A percentile compares a stretch with the other conserved stretches of the same genome.
Evolutionary conservation across 805 yeast species (phyloP).

Genomic region (Wickerhamomyces hampshirensis): DNA sequence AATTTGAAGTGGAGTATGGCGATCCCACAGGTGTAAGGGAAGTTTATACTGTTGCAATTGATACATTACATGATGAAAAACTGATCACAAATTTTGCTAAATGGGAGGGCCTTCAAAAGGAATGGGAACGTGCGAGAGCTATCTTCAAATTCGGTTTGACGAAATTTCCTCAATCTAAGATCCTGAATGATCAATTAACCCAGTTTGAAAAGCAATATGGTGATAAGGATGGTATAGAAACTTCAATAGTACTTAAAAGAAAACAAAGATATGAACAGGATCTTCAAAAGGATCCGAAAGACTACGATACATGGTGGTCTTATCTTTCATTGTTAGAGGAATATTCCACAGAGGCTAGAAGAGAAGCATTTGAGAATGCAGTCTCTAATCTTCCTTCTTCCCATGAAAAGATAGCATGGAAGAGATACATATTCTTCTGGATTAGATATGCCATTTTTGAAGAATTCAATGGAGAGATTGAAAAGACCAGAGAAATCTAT

Average conservation of each 20-base stretch:
- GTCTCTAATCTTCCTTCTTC: constrained; percentile 34
- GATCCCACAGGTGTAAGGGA: constrained; percentile 45
- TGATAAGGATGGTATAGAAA: constrained; percentile 45
- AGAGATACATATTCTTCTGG: constrained; percentile 68
- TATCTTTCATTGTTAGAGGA: constrained; percentile 50
- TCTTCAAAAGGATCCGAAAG: constrained; percentile 42
- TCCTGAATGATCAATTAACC: constrained; percentile 30
- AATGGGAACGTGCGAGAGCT: constrained; percentile 57
- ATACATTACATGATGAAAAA: constrained; percentile 37
- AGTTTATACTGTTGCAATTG: constrained; percentile 65
- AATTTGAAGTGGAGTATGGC: constrained; percentile 59
- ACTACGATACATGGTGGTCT: constrained; percentile 84
- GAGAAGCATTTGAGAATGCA: constrained; percentile 41
- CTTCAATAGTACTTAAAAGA: constrained; percentile 49
- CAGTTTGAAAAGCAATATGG: constrained; percentile 68
- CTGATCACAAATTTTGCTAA: constrained; percentile 53
- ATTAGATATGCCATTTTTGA: constrained; percentile 56
- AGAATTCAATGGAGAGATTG: constrained; percentile 46
- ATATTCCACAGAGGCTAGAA: constrained; percentile 26
- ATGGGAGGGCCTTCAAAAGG: constrained; percentile 63
- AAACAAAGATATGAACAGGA: constrained; percentile 47
- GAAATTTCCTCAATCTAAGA: constrained; percentile 34
- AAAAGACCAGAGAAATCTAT: constrained; percentile 47
- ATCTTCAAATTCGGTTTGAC: constrained; percentile 50
- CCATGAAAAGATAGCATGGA: constrained; percentile 47